phyloP scores from a whole-genome alignment of 2,329 filamentous ascomycete species.

The Botrytis fabae region DNA sequence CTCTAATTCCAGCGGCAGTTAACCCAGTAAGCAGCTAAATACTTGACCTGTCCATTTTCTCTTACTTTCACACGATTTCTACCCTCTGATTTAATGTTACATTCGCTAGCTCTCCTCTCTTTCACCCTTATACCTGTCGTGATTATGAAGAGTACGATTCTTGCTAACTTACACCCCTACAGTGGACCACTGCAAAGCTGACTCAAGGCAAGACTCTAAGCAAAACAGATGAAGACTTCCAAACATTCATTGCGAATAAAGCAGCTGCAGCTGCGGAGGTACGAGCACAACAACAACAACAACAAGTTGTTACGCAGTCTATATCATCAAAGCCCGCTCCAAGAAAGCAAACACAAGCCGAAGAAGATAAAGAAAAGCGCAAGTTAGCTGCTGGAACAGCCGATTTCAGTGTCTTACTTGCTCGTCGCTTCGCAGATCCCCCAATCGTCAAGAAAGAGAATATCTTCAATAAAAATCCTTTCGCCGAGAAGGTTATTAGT shows the following conservation, averaged over 20 bases:
- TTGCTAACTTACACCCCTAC: background rate
- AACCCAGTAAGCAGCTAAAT: conserved; percentile 1
- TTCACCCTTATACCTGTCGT: background rate
- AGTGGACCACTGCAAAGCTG: conserved; percentile 17
- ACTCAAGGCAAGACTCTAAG: conserved; percentile 8
- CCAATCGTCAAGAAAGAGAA: background rate
- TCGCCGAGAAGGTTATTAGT: background rate
- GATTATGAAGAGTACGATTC: background rate
- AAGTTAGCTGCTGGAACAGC: conserved; percentile 14
- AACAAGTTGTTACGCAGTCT: background rate
- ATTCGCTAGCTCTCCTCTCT: background rate
- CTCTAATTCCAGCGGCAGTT: conserved; percentile 8
- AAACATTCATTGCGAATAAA: conserved; percentile 15
- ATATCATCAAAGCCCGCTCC: background rate
- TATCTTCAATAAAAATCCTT: background rate
- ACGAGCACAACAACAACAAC: background rate
- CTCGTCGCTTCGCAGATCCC: background rate
- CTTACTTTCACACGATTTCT: background rate
- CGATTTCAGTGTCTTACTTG: background rate
- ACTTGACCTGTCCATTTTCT: background rate
- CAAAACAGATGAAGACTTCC: conserved; percentile 23
- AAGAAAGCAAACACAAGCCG: background rate
- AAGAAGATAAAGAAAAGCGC: background rate
- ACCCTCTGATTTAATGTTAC: no score
- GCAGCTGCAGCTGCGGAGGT: background rate